A percentile compares a stretch with the other conserved stretches of the same genome.
Evolutionary conservation across 225 moss, liverwort and hornwort genomes (phyloP).

Genomic region (Polytrichum commune): DNA sequence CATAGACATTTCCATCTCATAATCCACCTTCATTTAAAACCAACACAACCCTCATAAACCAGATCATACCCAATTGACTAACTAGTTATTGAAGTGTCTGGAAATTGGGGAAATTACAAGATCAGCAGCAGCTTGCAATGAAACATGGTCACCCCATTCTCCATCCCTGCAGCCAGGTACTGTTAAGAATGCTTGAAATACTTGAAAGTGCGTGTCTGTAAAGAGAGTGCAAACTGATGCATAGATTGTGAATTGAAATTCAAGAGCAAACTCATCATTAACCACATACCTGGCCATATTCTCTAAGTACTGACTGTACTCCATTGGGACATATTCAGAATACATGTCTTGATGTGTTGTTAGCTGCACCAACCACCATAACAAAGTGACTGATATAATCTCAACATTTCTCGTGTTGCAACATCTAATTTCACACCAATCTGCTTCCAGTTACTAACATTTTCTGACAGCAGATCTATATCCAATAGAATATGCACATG

Average conservation of each 20-base stretch:
- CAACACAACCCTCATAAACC: too few relatives aligned
- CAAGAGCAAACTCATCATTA: background rate
- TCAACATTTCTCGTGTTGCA: background rate
- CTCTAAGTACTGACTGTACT: slow-evolving; percentile 76
- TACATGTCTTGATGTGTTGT: slow-evolving; percentile 35
- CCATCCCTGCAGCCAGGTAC: slow-evolving; percentile 58
- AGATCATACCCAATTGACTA: too few relatives aligned
- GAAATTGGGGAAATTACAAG: slow-evolving; percentile 30
- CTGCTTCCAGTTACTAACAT: background rate
- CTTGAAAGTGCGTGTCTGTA: too few relatives aligned
- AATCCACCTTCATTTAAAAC: too few relatives aligned
- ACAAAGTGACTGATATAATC: too few relatives aligned
- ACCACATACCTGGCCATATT: slow-evolving; percentile 74
- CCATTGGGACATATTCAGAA: slow-evolving; percentile 62
- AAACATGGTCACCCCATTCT: slow-evolving; percentile 98
- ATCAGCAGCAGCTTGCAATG: slow-evolving; percentile 96
- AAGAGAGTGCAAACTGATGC: too few relatives aligned
- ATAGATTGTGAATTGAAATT: too few relatives aligned
- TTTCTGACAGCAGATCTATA: background rate
- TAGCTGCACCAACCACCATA: slow-evolving; percentile 42
- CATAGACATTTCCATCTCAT: too few relatives aligned
- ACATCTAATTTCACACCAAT: background rate
- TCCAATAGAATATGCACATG: too few relatives aligned
- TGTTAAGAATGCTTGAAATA: too few relatives aligned
- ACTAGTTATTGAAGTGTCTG: background rate